A percentile compares a stretch with the other conserved stretches of the same genome.
Evolutionary conservation across 2,329 filamentous ascomycete genomes (phyloP).

Genomic region (Clonostachys rhizophaga): DNA sequence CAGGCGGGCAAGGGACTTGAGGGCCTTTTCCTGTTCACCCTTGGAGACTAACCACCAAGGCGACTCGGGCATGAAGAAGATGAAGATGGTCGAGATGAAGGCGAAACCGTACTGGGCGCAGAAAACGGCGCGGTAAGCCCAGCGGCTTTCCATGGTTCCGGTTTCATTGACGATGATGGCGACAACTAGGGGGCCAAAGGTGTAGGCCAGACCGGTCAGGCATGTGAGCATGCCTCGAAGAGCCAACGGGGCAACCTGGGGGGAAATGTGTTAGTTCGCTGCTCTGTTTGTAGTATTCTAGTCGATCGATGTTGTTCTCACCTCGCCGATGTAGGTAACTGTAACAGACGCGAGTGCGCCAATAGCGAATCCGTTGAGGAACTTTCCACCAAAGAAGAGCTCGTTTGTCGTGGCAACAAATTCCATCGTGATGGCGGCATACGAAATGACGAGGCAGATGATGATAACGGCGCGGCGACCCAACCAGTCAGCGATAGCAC

Average conservation of each 20-base stretch:
- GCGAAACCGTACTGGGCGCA: conserved; percentile 24
- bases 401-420: conserved; percentile 31
- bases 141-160: conserved; percentile 14
- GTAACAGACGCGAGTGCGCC: conserved; percentile 16
- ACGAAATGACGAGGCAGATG: conserved; percentile 25
- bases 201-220: conserved; percentile 17
- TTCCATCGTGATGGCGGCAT: conserved; percentile 30
- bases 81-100: conserved; percentile 11
- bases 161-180: conserved; percentile 23
- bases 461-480: conserved; percentile 24
- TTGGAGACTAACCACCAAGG: conserved; percentile 28
- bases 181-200: conserved; percentile 21
- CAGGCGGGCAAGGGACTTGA: conserved; percentile 23
- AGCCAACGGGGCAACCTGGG: conserved; percentile 16
- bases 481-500: conserved; percentile 25
- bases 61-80: conserved; percentile 10
- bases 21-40: conserved; percentile 23
- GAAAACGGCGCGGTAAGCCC: conserved; percentile 26
- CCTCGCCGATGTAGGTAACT: conserved; percentile 23
- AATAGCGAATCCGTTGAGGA: conserved; percentile 31
- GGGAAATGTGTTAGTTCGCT: not conserved
- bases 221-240: conserved; percentile 21
- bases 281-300: too few species aligned
- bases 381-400: conserved; percentile 34
- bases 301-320: conserved; percentile 3